phyloP scores from a whole-genome alignment of 2,329 filamentous ascomycete genomes.

The Tolypocladium tundrense region DNA sequence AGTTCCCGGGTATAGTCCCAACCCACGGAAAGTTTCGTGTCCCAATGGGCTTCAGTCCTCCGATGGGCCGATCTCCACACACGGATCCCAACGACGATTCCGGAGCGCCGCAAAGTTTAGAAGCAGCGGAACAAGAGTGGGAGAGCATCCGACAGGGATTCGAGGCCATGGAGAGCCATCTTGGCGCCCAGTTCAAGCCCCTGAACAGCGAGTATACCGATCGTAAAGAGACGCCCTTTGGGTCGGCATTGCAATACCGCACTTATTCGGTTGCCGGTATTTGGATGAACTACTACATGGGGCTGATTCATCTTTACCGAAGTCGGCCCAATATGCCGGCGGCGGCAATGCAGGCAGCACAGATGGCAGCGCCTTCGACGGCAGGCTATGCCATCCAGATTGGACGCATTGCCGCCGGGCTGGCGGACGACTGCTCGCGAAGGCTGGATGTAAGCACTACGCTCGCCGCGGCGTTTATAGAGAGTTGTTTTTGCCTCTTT shows the following conservation, averaged over 20 bases:
- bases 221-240: conserved; percentile 64
- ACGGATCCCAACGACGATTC: conserved; percentile 36
- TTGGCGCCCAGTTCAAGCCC: conserved; percentile 68
- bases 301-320: conserved; percentile 70
- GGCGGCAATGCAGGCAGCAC: conserved; percentile 77
- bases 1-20: conserved; percentile 48
- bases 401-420: conserved; percentile 69
- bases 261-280: conserved; percentile 81
- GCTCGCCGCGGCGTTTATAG: conserved; percentile 71
- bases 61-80: conserved; percentile 31
- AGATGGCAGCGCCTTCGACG: conserved; percentile 64
- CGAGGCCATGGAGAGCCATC: conserved; percentile 49
- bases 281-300: conserved; percentile 82
- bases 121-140: conserved; percentile 71
- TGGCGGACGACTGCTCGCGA: conserved; percentile 44
- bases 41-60: conserved; percentile 45
- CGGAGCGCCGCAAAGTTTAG: conserved; percentile 54
- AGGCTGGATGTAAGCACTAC: conserved; percentile 59
- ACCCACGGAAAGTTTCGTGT: conserved; percentile 36
- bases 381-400: conserved; percentile 61
- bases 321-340: conserved; percentile 86
- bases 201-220: conserved; percentile 56
- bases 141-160: conserved; percentile 63
- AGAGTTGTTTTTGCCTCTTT: conserved; percentile 74
- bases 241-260: conserved; percentile 68